Conservation (phyloP, 345 rosid species). For the Gossypium stocksii region DNA sequence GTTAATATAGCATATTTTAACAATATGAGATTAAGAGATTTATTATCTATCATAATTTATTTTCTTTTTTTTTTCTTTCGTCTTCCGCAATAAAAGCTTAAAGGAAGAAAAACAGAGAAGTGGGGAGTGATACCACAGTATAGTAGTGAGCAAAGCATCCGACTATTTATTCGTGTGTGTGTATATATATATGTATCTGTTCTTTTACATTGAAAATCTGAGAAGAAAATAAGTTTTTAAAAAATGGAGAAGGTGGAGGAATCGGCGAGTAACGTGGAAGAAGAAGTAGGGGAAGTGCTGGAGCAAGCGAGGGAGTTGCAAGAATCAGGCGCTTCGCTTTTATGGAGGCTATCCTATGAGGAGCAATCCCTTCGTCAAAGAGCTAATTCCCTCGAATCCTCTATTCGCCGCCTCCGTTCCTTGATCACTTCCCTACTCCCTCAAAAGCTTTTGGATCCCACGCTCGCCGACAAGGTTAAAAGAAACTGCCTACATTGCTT, state of each 20-base stretch:
- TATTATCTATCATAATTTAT: too few relatives aligned
- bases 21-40: too few relatives aligned
- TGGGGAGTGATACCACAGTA: background rate
- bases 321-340: slow-evolving; percentile 56
- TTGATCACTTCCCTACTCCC: slow-evolving; percentile 40
- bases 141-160: background rate
- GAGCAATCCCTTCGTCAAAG: slow-evolving; percentile 70
- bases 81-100: background rate
- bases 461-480: slow-evolving; percentile 53
- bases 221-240: background rate
- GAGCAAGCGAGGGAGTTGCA: slow-evolving; percentile 79
- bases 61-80: background rate
- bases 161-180: background rate
- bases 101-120: background rate
- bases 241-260: slow-evolving; percentile 3
- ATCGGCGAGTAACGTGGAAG: slow-evolving; percentile 38
- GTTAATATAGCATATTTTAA: too few relatives aligned
- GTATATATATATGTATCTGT: too few relatives aligned
- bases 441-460: slow-evolving; percentile 38
- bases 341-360: slow-evolving; percentile 47
- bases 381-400: slow-evolving; percentile 61
- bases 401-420: slow-evolving; percentile 62
- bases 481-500: background rate
- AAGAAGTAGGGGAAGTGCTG: slow-evolving; percentile 55
- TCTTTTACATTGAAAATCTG: background rate